Conservation (phyloP, 495 filamentous ascomycete species). For the Eremomyces bilateralis region DNA sequence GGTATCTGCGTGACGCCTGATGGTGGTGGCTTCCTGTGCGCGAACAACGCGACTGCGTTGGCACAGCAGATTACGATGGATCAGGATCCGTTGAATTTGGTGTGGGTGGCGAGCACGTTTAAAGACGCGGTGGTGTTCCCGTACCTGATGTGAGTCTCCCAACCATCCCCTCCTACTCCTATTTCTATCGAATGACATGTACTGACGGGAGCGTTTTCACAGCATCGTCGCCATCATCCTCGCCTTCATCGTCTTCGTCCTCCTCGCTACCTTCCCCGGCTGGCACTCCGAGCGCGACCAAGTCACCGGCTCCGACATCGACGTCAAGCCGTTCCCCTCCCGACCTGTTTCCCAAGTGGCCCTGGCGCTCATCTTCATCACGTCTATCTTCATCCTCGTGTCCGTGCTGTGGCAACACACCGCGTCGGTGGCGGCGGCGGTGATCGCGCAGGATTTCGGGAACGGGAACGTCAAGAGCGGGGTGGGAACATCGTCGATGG, state of each 20-base stretch:
- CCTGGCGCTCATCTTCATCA: constrained; percentile 57
- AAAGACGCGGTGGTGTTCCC: constrained; percentile 68
- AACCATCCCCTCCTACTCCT: background rate
- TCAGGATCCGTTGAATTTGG: constrained; percentile 59
- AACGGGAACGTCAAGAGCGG: constrained; percentile 80
- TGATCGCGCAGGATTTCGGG: constrained; percentile 83
- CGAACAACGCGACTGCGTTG: constrained; percentile 54
- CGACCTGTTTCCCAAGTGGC: constrained; percentile 53
- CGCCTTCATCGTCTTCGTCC: constrained; percentile 50
- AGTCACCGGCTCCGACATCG: constrained; percentile 36
- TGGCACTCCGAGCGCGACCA: constrained; percentile 56
- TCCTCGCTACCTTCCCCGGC: constrained; percentile 61
- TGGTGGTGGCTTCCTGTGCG: constrained; percentile 49
- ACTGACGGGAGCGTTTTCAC: background rate
- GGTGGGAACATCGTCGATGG: constrained; percentile 82
- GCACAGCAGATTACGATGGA: constrained; percentile 45
- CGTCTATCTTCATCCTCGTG: constrained; percentile 58
- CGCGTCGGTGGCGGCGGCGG: constrained; percentile 78
- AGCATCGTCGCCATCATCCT: constrained; percentile 69
- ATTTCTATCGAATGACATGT: background rate
- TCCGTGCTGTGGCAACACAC: constrained; percentile 66
- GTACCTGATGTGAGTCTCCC: constrained; percentile 38
- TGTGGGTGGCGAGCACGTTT: constrained; percentile 61
- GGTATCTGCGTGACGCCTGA: constrained; percentile 59
- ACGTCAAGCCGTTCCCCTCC: constrained; percentile 61